phyloP scores from a whole-genome alignment of 768 basidiomycete genomes.

The Tulasnella sp. region DNA sequence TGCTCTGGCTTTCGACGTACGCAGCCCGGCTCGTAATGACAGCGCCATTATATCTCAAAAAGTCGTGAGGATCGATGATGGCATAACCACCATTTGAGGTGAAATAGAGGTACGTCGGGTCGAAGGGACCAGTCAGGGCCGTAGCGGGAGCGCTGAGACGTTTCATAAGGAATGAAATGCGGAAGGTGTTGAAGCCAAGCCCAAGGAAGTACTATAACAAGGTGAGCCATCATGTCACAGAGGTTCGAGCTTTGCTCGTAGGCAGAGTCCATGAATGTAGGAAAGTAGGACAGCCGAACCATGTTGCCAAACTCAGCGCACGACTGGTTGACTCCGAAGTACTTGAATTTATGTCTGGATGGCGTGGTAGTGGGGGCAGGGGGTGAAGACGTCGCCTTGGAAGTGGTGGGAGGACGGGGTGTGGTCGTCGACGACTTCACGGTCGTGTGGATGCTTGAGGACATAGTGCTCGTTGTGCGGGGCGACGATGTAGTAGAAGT shows the following conservation, averaged over 20 bases:
- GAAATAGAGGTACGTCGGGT: slow-evolving; percentile 48
- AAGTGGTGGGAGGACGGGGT: slow-evolving; percentile 13
- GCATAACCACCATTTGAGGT: slow-evolving; percentile 47
- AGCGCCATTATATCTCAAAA: slow-evolving; percentile 43
- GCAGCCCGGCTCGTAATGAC: slow-evolving; percentile 38
- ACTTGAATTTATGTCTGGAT: slow-evolving; percentile 35
- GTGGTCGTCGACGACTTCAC: background rate
- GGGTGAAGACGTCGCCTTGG: background rate
- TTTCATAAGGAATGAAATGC: slow-evolving; percentile 48
- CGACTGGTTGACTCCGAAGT: slow-evolving; percentile 50
- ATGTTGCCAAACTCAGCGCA: slow-evolving; percentile 51
- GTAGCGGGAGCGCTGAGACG: slow-evolving; percentile 41
- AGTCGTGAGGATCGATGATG: slow-evolving; percentile 48
- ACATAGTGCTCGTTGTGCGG: background rate
- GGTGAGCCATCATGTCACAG: background rate
- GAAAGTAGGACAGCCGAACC: background rate
- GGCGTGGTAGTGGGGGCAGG: slow-evolving; percentile 25
- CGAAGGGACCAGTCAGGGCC: slow-evolving; percentile 44
- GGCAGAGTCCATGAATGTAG: slow-evolving; percentile 18
- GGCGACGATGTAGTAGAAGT: background rate
- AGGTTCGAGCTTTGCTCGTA: slow-evolving; percentile 20
- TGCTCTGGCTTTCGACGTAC: slow-evolving; percentile 16
- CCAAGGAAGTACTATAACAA: slow-evolving; percentile 37
- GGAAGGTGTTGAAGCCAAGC: slow-evolving; percentile 50
- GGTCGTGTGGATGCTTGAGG: slow-evolving; percentile 24